phyloP scores from a whole-genome alignment of 1,139 yeast species.

The Yamadazyma atlantica region DNA sequence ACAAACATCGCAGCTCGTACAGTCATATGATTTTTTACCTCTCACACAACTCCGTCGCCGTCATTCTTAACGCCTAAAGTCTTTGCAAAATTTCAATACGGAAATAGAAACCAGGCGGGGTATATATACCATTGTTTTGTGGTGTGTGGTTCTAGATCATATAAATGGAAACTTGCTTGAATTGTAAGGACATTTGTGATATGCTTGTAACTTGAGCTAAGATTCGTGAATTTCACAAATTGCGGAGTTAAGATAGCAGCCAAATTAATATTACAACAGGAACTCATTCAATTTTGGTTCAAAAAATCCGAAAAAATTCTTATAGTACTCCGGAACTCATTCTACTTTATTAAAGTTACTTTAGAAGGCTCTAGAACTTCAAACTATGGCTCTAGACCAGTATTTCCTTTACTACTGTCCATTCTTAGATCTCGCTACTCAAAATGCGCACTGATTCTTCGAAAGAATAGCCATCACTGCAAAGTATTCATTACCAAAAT shows the following conservation, averaged over 20 bases:
- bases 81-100: no score
- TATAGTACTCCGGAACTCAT: neutral
- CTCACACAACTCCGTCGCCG: slow-evolving; percentile 1
- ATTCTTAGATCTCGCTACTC: neutral
- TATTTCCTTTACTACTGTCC: neutral
- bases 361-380: no score
- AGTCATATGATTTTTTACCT: neutral
- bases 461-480: neutral
- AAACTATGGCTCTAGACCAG: no score
- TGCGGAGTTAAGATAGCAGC: neutral
- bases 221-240: neutral
- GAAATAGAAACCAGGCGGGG: no score
- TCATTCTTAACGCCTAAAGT: no score
- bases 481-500: slow-evolving; percentile 1
- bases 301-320: neutral
- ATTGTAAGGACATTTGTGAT: no score
- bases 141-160: no score
- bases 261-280: neutral
- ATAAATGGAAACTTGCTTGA: no score
- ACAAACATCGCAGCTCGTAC: slow-evolving; percentile 1
- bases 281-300: neutral
- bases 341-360: neutral
- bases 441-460: neutral
- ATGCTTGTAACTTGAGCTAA: no score
- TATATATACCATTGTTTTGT: no score